phyloP scores from a whole-genome alignment of 2,329 filamentous ascomycete genomes.

The Blumeria graminis region DNA sequence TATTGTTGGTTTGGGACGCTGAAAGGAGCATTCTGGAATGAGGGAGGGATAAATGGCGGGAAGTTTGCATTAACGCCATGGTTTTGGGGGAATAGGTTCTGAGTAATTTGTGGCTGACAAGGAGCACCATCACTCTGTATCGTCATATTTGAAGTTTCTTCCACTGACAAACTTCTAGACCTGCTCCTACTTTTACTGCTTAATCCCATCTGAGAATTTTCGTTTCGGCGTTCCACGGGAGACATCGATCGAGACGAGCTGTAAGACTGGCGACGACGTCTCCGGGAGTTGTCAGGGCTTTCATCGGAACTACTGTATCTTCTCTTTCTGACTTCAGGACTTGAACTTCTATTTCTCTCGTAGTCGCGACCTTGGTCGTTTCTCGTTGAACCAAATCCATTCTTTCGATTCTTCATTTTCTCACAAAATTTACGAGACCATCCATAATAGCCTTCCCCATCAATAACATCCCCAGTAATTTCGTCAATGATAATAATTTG shows the following conservation, averaged over 20 bases:
- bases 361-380: slow-evolving; percentile 4
- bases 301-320: slow-evolving; percentile 12
- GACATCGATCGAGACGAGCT: slow-evolving; percentile 13
- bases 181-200: slow-evolving; percentile 7
- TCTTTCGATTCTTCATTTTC: slow-evolving; percentile 42
- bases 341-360: slow-evolving; percentile 9
- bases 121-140: slow-evolving; percentile 4
- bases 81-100: slow-evolving; percentile 8
- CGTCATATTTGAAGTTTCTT: slow-evolving; percentile 2
- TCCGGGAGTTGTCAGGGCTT: slow-evolving; percentile 6
- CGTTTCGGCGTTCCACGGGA: slow-evolving; percentile 5
- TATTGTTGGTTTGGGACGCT: slow-evolving; percentile 5
- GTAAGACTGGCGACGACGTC: slow-evolving; percentile 11
- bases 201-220: slow-evolving; percentile 6
- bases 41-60: slow-evolving; percentile 8
- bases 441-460: slow-evolving; percentile 61
- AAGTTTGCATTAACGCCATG: slow-evolving; percentile 10
- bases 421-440: slow-evolving; percentile 66
- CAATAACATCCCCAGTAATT: slow-evolving; percentile 33
- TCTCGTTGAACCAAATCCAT: slow-evolving; percentile 6
- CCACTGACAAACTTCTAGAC: slow-evolving; percentile 3
- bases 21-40: slow-evolving; percentile 6
- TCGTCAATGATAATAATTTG: slow-evolving; percentile 42
- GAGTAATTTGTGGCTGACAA: slow-evolving; percentile 4
- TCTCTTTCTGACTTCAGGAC: slow-evolving; percentile 11